phyloP scores from a whole-genome alignment of 441 rosid species.

The Lagerstroemia fauriei region DNA sequence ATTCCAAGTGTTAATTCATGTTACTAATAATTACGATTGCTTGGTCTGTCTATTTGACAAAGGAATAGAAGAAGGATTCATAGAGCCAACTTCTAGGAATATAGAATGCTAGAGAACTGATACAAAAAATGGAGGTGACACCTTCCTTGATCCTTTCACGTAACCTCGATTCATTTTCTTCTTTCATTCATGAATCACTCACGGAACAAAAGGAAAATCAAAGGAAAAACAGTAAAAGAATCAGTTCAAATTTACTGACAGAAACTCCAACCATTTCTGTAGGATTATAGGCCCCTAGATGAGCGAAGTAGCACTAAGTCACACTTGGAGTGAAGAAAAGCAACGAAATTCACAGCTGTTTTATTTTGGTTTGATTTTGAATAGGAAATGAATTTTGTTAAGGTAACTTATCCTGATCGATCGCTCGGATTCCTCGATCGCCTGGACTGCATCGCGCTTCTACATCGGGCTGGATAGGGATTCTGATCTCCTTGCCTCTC shows the following conservation, averaged over 20 bases:
- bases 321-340: constrained; percentile 31
- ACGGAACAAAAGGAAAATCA: too few species aligned
- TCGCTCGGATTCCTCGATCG: too few species aligned
- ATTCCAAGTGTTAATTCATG: background rate
- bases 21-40: constrained; percentile 28
- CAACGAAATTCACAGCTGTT: constrained; percentile 20
- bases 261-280: constrained; percentile 21
- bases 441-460: too few species aligned
- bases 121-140: constrained; percentile 46
- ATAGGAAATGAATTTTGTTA: background rate
- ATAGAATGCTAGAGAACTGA: constrained; percentile 41
- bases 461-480: too few species aligned
- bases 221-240: background rate
- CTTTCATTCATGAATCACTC: background rate
- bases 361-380: background rate
- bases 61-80: constrained; percentile 53
- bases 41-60: constrained; percentile 47
- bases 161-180: background rate
- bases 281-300: constrained; percentile 40
- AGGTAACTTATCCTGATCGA: background rate
- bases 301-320: constrained; percentile 40
- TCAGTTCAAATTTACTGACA: background rate
- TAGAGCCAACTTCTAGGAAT: constrained; percentile 38
- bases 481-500: too few species aligned
- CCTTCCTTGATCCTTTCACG: background rate